Percentiles rank a stretch among this genome's conserved stretches.
These are phyloP conservation scores for Leccinum truebloodii DNA, from an alignment of 768 basidiomycete genomes.

Conservation along the genomic window DNA sequence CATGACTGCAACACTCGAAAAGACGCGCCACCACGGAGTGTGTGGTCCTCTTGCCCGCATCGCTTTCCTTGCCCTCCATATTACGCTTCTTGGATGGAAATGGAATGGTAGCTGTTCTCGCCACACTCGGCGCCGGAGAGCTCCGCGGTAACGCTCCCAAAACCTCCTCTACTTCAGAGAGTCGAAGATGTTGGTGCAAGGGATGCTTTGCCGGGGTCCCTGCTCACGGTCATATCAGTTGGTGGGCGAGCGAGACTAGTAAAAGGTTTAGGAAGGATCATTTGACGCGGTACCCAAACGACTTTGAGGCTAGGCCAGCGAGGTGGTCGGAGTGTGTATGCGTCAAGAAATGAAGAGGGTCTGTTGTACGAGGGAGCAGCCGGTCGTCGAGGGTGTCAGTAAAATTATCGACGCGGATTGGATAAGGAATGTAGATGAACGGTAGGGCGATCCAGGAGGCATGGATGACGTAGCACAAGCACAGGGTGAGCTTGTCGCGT, in stretches of 20 bases:
- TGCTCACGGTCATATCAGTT: neutral
- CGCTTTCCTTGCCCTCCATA: neutral
- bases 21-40: neutral
- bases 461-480: too few relatives aligned
- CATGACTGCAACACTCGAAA: neutral
- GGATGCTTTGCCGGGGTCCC: neutral
- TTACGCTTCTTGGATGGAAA: constrained; percentile 22
- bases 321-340: too few relatives aligned
- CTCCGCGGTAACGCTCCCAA: neutral
- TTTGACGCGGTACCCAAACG: too few relatives aligned
- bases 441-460: too few relatives aligned
- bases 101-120: constrained; percentile 9
- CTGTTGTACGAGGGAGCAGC: too few relatives aligned
- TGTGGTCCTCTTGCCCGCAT: constrained; percentile 4
- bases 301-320: too few relatives aligned
- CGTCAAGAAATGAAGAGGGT: too few relatives aligned
- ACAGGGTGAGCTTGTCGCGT: too few relatives aligned
- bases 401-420: too few relatives aligned
- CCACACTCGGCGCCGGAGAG: neutral
- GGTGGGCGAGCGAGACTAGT: neutral
- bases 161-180: neutral
- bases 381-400: too few relatives aligned
- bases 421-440: too few relatives aligned
- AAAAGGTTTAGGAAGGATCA: neutral
- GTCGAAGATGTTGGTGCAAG: neutral